Conservation (phyloP, 345 rosid species). For the Lepidium africanum region DNA sequence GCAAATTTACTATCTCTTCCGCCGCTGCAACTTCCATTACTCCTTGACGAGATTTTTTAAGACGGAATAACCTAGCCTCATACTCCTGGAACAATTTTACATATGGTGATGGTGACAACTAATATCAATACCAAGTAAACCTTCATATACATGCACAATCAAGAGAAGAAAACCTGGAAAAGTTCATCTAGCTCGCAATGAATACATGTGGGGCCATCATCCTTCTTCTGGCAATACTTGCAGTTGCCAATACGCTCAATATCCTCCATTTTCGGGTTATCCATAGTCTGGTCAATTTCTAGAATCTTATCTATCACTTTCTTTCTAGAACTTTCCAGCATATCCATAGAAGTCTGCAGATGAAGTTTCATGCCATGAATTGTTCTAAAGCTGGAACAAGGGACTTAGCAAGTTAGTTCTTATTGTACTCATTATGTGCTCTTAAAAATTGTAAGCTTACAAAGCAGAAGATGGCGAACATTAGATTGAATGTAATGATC, state of each 20-base stretch:
- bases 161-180: slow-evolving; percentile 53
- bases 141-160: slow-evolving; percentile 7
- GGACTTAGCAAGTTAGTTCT: slow-evolving; percentile 15
- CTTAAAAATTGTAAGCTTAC: neutral
- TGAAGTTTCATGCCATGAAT: slow-evolving; percentile 71
- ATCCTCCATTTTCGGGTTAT: slow-evolving; percentile 69
- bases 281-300: slow-evolving; percentile 77
- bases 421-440: neutral
- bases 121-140: neutral
- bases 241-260: slow-evolving; percentile 68
- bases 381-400: slow-evolving; percentile 58
- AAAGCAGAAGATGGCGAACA: neutral
- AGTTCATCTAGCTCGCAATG: slow-evolving; percentile 81
- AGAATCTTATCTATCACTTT: slow-evolving; percentile 50
- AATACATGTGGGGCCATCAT: slow-evolving; percentile 74
- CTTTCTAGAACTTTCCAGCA: slow-evolving; percentile 59
- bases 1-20: slow-evolving; percentile 71
- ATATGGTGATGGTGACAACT: slow-evolving; percentile 3
- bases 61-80: slow-evolving; percentile 85
- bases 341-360: slow-evolving; percentile 74
- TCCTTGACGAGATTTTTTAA: slow-evolving; percentile 60
- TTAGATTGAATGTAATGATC: neutral
- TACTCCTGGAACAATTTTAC: slow-evolving; percentile 48
- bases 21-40: slow-evolving; percentile 66
- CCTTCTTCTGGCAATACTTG: slow-evolving; percentile 51